Base-by-base conservation (phyloP, 345 rosid species). In the Acer negundo region DNA sequence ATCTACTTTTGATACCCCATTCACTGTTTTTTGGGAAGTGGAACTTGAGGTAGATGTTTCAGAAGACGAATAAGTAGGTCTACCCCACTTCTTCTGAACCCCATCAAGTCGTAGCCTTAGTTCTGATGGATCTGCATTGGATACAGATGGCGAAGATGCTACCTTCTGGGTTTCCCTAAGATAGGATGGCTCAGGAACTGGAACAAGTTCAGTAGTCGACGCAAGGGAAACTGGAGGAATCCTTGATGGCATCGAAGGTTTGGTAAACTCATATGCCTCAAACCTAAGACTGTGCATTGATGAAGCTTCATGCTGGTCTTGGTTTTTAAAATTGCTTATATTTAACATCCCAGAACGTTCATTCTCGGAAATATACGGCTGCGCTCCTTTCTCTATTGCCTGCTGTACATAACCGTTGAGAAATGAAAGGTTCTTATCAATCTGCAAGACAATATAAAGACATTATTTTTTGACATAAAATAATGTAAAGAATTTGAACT, bases 191-290 rank as follows among this genome's bases (percentile, higher is more conserved):
- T 90, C 95, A 0, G 97, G 88, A 66, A 91, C 88, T 58, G 90
- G 94, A 76, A 91, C 90, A 80, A 94, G 94, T 82, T 90, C 97
- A 19, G 89, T 80, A 19, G 95, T 77, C 35, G 87, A 75, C 66
- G 86, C 78, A 67, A 80, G 82, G 17, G 87, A 78, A 77, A 79
- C 81, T 59, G 87, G 84, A 62, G 90, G 83, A 64, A 78, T 79
- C 75, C 66, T 81, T 69, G 90, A 80, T 72, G 92, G 85, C 40
- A 85, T 76, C 11, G 82, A 62, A 2, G 91, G 88, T 85, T 88
- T 90, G 62, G 97, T 97, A 85, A 91, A 92, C 87, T 96, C 98
- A 74, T 94, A 92, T 22, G 99, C 99, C 85, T 96, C 98, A 23
- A 96, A 96, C 82, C 93, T 87, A 70, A 96, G 98, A 83, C 93